Evolutionary conservation across 495 filamentous ascomycete species (phyloP).

Genomic region (Aspergillus funiculosus): DNA sequence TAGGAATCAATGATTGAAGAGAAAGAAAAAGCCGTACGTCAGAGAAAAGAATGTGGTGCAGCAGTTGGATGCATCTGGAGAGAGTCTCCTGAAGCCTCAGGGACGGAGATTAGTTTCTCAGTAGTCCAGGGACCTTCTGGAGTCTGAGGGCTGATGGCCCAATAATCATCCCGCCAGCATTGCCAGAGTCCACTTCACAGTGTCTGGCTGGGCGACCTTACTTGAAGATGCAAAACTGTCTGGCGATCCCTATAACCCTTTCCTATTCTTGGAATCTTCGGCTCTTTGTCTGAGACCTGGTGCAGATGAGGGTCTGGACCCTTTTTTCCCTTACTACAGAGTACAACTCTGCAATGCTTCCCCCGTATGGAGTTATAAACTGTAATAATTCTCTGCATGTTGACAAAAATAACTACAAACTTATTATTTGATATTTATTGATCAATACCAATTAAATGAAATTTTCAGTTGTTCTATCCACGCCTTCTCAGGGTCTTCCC

Average conservation of each 20-base stretch:
- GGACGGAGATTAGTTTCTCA: slow-evolving; percentile 1
- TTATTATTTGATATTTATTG: no score
- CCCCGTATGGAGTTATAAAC: no score
- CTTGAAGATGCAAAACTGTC: slow-evolving; percentile 11
- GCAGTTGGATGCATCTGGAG: neutral
- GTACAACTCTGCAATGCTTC: no score
- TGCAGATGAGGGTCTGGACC: slow-evolving; percentile 5
- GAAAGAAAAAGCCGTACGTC: slow-evolving; percentile 1
- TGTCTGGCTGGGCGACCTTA: slow-evolving; percentile 8
- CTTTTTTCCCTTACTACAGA: no score
- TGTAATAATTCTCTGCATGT: no score
- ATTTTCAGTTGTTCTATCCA: no score
- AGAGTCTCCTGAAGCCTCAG: slow-evolving; percentile 5
- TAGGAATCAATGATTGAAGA: slow-evolving; percentile 12
- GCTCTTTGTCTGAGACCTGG: slow-evolving; percentile 6
- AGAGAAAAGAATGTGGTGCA: neutral
- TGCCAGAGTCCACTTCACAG: slow-evolving; percentile 1
- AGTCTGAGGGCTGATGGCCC: no score
- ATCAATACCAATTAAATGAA: no score
- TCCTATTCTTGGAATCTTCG: slow-evolving; percentile 15
- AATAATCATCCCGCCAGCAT: no score
- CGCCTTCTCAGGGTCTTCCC: no score
- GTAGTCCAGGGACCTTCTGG: slow-evolving; percentile 7
- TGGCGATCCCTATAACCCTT: slow-evolving; percentile 13
- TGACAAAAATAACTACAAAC: no score